Conservation (phyloP, 306 rosid genomes). For the Malus orientalis region DNA sequence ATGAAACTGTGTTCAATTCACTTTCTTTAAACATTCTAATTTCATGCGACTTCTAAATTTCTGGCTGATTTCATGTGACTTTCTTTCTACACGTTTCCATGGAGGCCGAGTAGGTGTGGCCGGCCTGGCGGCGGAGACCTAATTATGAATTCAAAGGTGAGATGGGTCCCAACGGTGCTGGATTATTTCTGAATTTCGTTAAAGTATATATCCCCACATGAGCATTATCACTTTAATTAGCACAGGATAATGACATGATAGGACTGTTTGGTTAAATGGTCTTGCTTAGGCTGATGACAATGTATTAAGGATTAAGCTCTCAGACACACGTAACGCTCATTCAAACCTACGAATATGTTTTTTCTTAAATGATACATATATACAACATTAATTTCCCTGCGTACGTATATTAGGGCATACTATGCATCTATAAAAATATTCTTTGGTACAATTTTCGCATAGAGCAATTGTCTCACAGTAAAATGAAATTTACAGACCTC, state of each 20-base stretch:
- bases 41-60: neutral
- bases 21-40: neutral
- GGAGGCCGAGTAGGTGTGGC: neutral
- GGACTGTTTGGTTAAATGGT: neutral
- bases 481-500: too few relatives aligned
- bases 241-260: neutral
- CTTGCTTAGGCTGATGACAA: constrained; percentile 3
- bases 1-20: neutral
- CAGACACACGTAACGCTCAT: neutral
- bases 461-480: neutral
- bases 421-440: too few relatives aligned
- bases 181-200: neutral
- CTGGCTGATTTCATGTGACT: neutral
- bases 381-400: neutral
- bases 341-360: neutral
- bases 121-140: neutral
- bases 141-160: neutral
- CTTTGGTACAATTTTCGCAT: neutral
- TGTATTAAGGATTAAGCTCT: neutral
- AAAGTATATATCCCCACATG: neutral
- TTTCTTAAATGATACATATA: neutral
- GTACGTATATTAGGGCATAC: too few relatives aligned
- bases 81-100: neutral
- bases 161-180: neutral
- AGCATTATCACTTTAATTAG: neutral